These are phyloP conservation scores for Pythium folliculosum DNA, from an alignment of 352 stramenopile genomes.

Conservation along the genomic window DNA sequence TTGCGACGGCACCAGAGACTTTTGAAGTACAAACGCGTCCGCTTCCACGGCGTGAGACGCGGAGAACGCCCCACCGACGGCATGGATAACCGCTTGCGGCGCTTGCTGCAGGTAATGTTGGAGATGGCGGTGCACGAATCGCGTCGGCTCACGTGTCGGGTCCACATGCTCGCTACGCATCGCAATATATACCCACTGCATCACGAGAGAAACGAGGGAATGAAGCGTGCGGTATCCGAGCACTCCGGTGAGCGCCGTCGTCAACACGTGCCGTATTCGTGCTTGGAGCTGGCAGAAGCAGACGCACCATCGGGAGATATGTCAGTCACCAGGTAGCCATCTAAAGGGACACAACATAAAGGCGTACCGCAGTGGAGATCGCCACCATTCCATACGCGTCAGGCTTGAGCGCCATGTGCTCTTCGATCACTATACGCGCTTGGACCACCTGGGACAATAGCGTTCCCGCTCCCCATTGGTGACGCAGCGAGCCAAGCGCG, in stretches of 20 bases:
- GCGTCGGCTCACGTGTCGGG: background rate
- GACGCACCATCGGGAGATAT: too few relatives aligned
- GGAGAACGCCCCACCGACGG: slow-evolving; percentile 22
- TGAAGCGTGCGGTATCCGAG: slow-evolving; percentile 34
- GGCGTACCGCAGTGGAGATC: slow-evolving; percentile 1
- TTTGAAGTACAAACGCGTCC: slow-evolving; percentile 59
- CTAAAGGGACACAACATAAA: background rate
- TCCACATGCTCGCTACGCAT: background rate
- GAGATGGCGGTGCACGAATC: slow-evolving; percentile 30
- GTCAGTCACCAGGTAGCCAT: too few relatives aligned
- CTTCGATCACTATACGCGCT: slow-evolving; percentile 2
- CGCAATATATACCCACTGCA: slow-evolving; percentile 53
- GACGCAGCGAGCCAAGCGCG: slow-evolving; percentile 38
- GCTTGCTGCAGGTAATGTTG: slow-evolving; percentile 42
- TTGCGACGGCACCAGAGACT: slow-evolving; percentile 52
- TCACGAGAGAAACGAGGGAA: slow-evolving; percentile 41
- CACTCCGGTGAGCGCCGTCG: slow-evolving; percentile 39
- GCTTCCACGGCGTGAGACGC: slow-evolving; percentile 40
- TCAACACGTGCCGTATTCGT: slow-evolving; percentile 28
- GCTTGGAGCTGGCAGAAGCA: background rate
- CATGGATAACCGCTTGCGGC: slow-evolving; percentile 33
- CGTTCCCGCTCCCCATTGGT: slow-evolving; percentile 13
- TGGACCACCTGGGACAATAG: background rate
- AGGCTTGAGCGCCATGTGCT: background rate
- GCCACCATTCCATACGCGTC: background rate